Evolutionary conservation across 2,329 filamentous ascomycete species (phyloP), one percentile per base, ranked within the genome.

Genomic region (Leptographium wingfieldii): DNA sequence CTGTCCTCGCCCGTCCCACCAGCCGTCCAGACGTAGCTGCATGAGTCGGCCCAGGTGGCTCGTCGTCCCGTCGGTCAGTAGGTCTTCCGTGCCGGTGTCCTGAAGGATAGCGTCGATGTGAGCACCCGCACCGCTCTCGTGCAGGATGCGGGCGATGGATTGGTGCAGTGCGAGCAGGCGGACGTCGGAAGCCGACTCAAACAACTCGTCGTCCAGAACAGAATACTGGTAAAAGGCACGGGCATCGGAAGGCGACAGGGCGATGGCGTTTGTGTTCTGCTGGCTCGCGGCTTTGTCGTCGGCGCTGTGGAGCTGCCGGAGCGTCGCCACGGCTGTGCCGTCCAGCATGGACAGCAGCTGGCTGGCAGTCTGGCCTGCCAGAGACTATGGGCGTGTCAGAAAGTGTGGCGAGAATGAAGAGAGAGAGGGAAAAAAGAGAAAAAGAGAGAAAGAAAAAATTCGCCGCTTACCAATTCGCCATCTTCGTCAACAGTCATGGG

Each of bases 1-100:
- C 4, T 27, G n/a, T 1, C 49, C n/a, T 14, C 49, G 49, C 2
- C 62, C 56, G 31, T 55, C 53, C 59, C 58, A 61, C 62, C 62
- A 63, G 12, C 62, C 62, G 10, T 63, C 62, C 9, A 63, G 54
- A 12, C 62, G 60, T 43, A 63, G 56, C 57, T 56, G 57, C 62
- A 63, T 46, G 25, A 63, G 56, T 10, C 31, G 55, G 14, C 38
- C 62, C 1, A 61, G 27, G 33, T 61, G 35, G 10, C 59, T 58
- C 19, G 12, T 31, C 40, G 22, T 29, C 22, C 62, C 62, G 48
- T 57, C 58, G 0, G 31, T 6, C 14, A 31, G 46, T 31, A 63
- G 33, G 27, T 61, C 61, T 19, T 63, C 62, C 14, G 54, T 19
- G 0, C 3, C 55, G 1, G 56, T 52, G 59, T 60, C 61, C 3